Percentiles rank a stretch among this genome's conserved stretches.
Conservation (phyloP, 1,284 basidiomycete species). For the Cryptococcus sp. region DNA sequence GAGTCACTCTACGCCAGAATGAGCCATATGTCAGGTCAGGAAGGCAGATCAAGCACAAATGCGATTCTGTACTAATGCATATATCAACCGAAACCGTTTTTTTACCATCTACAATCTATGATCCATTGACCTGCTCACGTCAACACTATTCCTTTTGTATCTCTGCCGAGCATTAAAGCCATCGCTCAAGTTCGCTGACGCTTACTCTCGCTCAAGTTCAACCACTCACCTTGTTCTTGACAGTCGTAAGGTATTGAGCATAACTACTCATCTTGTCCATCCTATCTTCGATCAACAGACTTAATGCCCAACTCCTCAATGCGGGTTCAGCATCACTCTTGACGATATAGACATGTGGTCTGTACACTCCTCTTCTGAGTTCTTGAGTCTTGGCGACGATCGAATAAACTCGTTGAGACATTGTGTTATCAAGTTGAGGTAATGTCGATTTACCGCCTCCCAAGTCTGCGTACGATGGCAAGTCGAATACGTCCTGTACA, state of each 20-base stretch:
- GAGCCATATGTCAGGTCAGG: too few species aligned
- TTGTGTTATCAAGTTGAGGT: constrained; percentile 81
- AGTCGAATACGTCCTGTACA: constrained; percentile 88
- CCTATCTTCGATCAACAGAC: constrained; percentile 90
- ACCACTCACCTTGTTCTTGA: constrained; percentile 66
- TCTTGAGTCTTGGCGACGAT: constrained; percentile 90
- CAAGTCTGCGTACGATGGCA: constrained; percentile 80
- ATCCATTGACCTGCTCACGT: too few species aligned
- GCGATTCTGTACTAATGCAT: too few species aligned
- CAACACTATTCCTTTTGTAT: too few species aligned
- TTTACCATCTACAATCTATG: too few species aligned
- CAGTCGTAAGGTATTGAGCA: constrained; percentile 77
- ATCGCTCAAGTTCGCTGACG: too few species aligned
- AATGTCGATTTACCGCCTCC: constrained; percentile 90
- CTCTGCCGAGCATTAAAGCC: too few species aligned
- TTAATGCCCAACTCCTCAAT: constrained; percentile 89
- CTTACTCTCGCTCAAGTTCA: too few species aligned
- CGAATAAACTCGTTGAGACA: constrained; percentile 89
- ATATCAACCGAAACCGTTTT: too few species aligned
- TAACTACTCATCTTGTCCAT: constrained; percentile 93
- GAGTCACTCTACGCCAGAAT: too few species aligned
- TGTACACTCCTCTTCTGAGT: constrained; percentile 72
- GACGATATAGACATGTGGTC: constrained; percentile 92
- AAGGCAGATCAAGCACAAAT: too few species aligned
- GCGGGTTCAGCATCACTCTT: constrained; percentile 98